phyloP scores from a whole-genome alignment of 1,284 basidiomycete species.

The Omphalotus olearius region DNA sequence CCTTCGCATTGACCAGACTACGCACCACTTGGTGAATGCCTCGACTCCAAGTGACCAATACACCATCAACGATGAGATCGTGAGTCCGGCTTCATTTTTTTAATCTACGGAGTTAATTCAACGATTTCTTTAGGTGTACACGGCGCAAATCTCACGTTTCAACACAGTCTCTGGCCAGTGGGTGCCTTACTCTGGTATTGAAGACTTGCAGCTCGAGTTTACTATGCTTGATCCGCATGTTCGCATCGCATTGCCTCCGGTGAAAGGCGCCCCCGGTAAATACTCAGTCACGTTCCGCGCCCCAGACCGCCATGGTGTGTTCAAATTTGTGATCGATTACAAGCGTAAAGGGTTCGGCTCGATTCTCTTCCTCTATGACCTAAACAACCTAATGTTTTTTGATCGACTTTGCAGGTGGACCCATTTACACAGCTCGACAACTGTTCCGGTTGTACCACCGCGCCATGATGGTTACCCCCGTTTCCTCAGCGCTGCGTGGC shows the following conservation, averaged over 20 bases:
- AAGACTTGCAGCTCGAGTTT: constrained; percentile 90
- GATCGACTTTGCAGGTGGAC: constrained; percentile 47
- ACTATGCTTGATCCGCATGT: constrained; percentile 97
- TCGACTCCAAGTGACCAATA: constrained; percentile 65
- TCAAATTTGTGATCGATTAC: constrained; percentile 91
- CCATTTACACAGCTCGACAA: constrained; percentile 69
- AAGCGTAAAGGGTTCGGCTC: constrained; percentile 76
- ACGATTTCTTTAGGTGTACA: constrained; percentile 55
- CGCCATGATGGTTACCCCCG: constrained; percentile 94
- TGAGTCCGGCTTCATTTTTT: constrained; percentile 30
- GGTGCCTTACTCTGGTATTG: constrained; percentile 66
- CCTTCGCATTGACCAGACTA: constrained; percentile 71
- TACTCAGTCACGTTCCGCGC: constrained; percentile 81
- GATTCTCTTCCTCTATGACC: background rate
- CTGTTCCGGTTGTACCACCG: constrained; percentile 87
- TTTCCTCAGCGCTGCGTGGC: constrained; percentile 92
- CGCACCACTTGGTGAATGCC: constrained; percentile 70
- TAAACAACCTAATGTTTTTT: background rate
- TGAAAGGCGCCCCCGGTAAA: constrained; percentile 50
- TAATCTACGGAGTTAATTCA: constrained; percentile 4
- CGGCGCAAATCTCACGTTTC: constrained; percentile 67
- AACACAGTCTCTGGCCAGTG: constrained; percentile 54
- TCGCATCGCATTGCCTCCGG: constrained; percentile 65
- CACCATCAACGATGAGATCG: constrained; percentile 85
- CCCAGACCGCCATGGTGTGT: constrained; percentile 96